A percentile compares a stretch with the other conserved stretches of the same genome.
phyloP scores from a whole-genome alignment of 2,329 filamentous ascomycete species.

The Bretziella fagacearum region DNA sequence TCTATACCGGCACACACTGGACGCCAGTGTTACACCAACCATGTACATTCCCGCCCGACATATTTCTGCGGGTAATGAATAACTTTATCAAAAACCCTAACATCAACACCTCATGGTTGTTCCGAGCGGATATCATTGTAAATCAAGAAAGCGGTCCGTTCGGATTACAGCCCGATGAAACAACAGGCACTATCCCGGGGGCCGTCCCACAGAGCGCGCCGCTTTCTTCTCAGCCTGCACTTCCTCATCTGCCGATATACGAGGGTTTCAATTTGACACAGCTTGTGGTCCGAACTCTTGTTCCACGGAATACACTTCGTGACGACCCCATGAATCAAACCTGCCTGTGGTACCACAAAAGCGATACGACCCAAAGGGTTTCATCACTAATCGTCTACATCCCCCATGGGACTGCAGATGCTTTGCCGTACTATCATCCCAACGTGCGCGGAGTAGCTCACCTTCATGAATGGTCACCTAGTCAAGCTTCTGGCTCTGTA shows the following conservation, averaged over 20 bases:
- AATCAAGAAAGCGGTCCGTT: constrained; percentile 27
- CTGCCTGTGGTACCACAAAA: constrained; percentile 46
- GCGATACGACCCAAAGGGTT: neutral
- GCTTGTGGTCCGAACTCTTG: constrained; percentile 51
- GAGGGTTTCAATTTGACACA: constrained; percentile 21
- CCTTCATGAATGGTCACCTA: constrained; percentile 45
- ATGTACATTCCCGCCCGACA: constrained; percentile 45
- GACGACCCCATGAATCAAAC: constrained; percentile 68
- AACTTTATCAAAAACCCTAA: constrained; percentile 68
- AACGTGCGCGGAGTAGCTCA: constrained; percentile 58
- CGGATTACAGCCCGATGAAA: neutral
- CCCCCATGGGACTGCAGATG: constrained; percentile 46
- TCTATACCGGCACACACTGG: constrained; percentile 26
- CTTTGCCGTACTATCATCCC: constrained; percentile 81
- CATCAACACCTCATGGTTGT: constrained; percentile 59
- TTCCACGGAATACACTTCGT: constrained; percentile 64
- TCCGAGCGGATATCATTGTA: constrained; percentile 54
- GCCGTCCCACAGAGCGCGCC: neutral
- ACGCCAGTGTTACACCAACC: constrained; percentile 35
- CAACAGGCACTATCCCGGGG: neutral
- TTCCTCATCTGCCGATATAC: constrained; percentile 22
- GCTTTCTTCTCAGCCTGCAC: neutral
- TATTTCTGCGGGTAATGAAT: constrained; percentile 51
- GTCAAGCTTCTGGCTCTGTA: constrained; percentile 26
- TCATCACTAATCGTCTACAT: constrained; percentile 48